Evolutionary conservation across 345 rosid species (phyloP).

Genomic region (Trapa bicornis): DNA sequence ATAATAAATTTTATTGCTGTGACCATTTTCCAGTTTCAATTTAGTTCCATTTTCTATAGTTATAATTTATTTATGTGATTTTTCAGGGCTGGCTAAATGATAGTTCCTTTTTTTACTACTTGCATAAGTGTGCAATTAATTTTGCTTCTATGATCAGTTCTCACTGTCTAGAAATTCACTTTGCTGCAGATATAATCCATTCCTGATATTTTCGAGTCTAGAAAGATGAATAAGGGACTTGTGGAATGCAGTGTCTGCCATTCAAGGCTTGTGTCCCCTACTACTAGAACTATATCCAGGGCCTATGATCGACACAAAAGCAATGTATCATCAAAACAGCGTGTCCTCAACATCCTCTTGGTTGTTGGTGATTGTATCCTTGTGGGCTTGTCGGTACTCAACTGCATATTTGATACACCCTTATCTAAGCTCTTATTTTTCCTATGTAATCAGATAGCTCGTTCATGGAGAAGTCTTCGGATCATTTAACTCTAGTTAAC

Average conservation of each 20-base stretch:
- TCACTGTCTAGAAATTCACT: neutral
- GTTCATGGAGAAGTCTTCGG: neutral
- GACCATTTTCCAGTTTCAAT: no score
- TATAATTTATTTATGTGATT: neutral
- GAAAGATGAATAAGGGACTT: constrained; percentile 16
- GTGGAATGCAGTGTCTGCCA: constrained; percentile 29
- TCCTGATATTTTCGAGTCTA: constrained; percentile 1
- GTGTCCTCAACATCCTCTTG: constrained; percentile 39
- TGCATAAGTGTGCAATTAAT: neutral
- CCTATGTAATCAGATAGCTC: neutral
- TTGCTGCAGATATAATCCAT: constrained; percentile 7
- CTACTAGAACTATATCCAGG: constrained; percentile 31
- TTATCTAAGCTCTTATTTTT: no score
- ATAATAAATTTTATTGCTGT: neutral
- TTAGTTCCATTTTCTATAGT: neutral
- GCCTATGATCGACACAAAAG: constrained; percentile 47
- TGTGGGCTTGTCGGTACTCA: constrained; percentile 48
- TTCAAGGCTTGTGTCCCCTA: constrained; percentile 30
- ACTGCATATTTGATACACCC: neutral
- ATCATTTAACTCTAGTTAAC: neutral
- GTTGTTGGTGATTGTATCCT: constrained; percentile 63
- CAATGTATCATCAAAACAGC: constrained; percentile 31
- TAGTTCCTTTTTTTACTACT: neutral
- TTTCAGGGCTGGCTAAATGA: neutral
- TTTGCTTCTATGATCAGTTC: neutral